These are phyloP conservation scores for Conringia planisiliqua DNA, from an alignment of 345 rosid genomes.

Conservation along the genomic window DNA sequence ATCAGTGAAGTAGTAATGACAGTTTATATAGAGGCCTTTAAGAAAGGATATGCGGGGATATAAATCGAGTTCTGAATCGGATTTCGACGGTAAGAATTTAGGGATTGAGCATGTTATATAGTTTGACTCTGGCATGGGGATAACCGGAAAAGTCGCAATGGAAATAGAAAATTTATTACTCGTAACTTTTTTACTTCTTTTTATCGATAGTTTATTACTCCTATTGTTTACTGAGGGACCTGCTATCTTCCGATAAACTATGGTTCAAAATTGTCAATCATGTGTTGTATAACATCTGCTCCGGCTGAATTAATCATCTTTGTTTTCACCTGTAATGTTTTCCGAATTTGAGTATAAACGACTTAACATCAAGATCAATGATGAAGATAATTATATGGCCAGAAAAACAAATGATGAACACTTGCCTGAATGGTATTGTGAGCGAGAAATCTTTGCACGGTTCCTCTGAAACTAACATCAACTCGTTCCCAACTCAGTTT, in stretches of 20 bases:
- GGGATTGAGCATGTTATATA: no score
- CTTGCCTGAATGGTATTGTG: constrained; percentile 83
- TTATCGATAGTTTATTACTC: neutral
- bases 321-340: constrained; percentile 54
- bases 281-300: constrained; percentile 73
- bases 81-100: no score
- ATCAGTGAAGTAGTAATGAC: neutral
- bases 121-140: no score
- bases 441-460: constrained; percentile 56
- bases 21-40: neutral
- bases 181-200: no score
- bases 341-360: neutral
- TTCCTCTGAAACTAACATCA: constrained; percentile 78
- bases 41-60: constrained; percentile 50
- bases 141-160: neutral
- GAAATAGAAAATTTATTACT: neutral
- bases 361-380: neutral
- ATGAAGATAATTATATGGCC: neutral
- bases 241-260: constrained; percentile 6
- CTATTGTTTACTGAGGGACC: neutral
- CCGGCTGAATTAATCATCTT: constrained; percentile 63
- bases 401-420: neutral
- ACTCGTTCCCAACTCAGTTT: constrained; percentile 72
- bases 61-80: no score
- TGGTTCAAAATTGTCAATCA: constrained; percentile 63